Base-by-base conservation (phyloP, 345 rosid species). In the Hypericum androsaemum region DNA sequence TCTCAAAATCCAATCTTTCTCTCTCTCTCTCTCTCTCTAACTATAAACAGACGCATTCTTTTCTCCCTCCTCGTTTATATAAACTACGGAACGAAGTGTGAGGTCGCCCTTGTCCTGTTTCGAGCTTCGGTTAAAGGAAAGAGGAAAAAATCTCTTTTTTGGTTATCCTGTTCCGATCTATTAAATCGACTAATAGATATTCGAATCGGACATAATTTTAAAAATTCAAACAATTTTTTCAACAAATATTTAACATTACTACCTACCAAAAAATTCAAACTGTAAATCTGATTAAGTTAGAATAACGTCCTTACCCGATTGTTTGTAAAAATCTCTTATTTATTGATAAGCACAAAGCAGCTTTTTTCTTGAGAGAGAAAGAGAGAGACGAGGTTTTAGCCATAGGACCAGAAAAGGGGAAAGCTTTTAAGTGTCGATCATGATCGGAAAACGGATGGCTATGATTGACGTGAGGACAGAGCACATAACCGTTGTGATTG, bases 401-500 rank as follows among this genome's bases (percentile, higher is more conserved):
- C 32, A 1, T 22, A 22, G 32, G 32, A 22, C n/a, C 5, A 53
- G 17, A 39, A 40, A 53, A n/a, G n/a, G 53, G 55, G 48, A 53
- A 54, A 10, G 7, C 1, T 7, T 41, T 53, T 70, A 77, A 60
- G 47, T 50, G 61, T 59, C 51, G 48, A 47, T 35, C 56, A 53
- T 61, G 14, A 38, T 64, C 42, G 37, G 32, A 2, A 58, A 75
- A 75, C 69, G 11, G 43, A 70, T 79, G 88, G 83, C 54, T 69
- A 16, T 59, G 10, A 38, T 61, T 71, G 43, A 0, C 16, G 3
- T 46, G 13, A 3, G 38, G 56, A 35, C 44, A 55, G 42, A 37
- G 37, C 36, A 62, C 64, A 69, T 39, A 69, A 78, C 88, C 81
- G 87, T 65, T 74, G 59, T 53, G 73, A 84, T 78, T 47, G 47